Percentiles rank a stretch among this genome's conserved stretches.
Evolutionary conservation across 768 basidiomycete species (phyloP).

Genomic region (Lactarius hatsudake): DNA sequence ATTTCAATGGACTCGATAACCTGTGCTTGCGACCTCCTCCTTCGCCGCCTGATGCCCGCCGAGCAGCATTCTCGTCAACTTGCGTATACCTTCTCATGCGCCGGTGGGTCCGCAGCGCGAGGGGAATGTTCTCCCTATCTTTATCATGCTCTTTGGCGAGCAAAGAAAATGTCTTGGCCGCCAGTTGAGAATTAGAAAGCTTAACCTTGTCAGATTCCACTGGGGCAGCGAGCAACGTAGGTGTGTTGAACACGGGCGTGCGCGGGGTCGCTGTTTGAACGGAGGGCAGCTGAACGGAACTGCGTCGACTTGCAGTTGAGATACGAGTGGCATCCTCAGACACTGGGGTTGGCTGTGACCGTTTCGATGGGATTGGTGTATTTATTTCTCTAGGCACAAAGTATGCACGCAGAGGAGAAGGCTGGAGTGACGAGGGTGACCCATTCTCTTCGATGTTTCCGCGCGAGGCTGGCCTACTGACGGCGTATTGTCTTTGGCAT

Average conservation of each 20-base stretch:
- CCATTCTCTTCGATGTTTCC: background rate
- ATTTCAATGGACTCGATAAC: constrained; percentile 27
- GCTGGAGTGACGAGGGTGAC: constrained; percentile 14
- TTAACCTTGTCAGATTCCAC: constrained; percentile 1
- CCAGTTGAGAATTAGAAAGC: constrained; percentile 15
- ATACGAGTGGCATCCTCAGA: background rate
- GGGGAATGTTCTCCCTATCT: constrained; percentile 25
- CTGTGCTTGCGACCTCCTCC: constrained; percentile 16
- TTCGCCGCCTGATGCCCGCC: constrained; percentile 16
- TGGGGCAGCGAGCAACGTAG: background rate
- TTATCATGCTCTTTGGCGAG: constrained; percentile 15
- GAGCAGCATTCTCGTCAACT: constrained; percentile 24
- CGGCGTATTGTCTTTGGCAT: background rate
- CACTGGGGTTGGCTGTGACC: background rate
- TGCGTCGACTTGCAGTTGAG: background rate
- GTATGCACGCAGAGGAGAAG: constrained; percentile 20
- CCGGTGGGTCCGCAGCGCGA: constrained; percentile 8
- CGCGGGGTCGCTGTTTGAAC: background rate
- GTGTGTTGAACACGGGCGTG: background rate
- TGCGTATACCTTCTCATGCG: constrained; percentile 10
- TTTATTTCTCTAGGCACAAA: constrained; percentile 11
- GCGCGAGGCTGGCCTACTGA: background rate
- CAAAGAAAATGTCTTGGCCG: constrained; percentile 19
- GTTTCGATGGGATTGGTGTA: background rate
- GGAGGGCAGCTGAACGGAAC: constrained; percentile 1